Evolutionary conservation across 176 grass and related monocot species (phyloP), one percentile per base, ranked within the genome.

Genomic region (Pontederia crassipes): DNA sequence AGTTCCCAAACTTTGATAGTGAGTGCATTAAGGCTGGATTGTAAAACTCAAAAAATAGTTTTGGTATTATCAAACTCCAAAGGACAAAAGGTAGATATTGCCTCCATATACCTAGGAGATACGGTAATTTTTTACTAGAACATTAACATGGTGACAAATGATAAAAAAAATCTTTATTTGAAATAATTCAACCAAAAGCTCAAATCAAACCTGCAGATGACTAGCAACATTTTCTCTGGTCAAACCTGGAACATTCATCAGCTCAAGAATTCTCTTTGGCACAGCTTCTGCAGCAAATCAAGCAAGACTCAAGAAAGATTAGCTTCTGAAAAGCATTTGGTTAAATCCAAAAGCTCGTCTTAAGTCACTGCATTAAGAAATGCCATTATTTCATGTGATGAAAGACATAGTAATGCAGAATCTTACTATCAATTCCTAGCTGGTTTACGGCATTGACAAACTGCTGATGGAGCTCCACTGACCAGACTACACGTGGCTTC

Each of bases 201-300:
- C 12, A 59, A 46, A 80, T 77, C 56, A 77, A 79, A 98, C 94
- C 94, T 98, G 94, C 61, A 98, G 81, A 88, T 98, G 94, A 69
- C 94, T 98, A 29, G 94, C 94, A 54, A 98, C 94, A 32, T 98
- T 98, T 81, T 98, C 94, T 74, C 94, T 88, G 11, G 94, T 98
- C 76, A 98, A 86, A 66, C 94, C 94, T 52, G 94, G 94, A 56
- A 98, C 88, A 81, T 92, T 93, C 94, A 98, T 98, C 79, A 98
- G 74, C 63, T 98, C 94, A 55, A 98, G 81, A 78, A 98, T 98
- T 83, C 86, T 93, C 79, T 98, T 98, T 61, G 94, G 94, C 49
- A 98, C 94, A 55, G 94, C 94, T 70, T 92, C 94, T 98, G 84
- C 66, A 85, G 66, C 55, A 82, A 50, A 53, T 57, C 17, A 57